These are phyloP conservation scores for Penicillium sp. DNA, from an alignment of 2,329 filamentous ascomycete species.

Conservation along the genomic window DNA sequence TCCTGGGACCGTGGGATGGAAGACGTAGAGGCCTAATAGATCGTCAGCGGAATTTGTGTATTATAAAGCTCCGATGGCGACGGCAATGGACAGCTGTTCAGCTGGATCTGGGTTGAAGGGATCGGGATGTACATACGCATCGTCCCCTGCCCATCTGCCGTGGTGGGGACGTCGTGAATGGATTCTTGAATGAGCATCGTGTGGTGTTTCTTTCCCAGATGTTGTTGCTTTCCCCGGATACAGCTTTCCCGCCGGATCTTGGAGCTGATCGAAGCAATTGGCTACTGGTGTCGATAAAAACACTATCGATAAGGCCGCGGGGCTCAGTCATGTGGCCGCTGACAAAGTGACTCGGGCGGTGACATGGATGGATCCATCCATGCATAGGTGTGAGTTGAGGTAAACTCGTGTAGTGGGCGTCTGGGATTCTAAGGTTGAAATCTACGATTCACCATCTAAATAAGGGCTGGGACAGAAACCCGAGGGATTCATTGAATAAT, in stretches of 20 bases:
- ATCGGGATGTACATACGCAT: conserved; percentile 34
- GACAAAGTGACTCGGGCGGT: conserved; percentile 4
- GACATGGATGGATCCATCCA: conserved; percentile 1
- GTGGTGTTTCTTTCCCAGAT: no score
- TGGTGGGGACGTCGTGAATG: conserved; percentile 38
- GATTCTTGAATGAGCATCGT: conserved; percentile 39
- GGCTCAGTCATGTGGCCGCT: conserved; percentile 25
- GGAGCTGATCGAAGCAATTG: no score
- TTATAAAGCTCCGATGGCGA: background rate
- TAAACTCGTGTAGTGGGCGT: no score
- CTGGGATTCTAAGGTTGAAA: no score
- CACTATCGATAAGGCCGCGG: conserved; percentile 25
- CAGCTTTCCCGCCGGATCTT: no score
- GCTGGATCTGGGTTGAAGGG: background rate
- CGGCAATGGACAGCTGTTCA: background rate
- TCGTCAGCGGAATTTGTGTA: no score
- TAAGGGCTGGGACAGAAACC: conserved; percentile 3
- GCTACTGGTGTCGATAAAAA: background rate
- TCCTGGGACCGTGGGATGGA: conserved; percentile 77
- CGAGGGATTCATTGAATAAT: conserved; percentile 24
- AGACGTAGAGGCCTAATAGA: conserved; percentile 74
- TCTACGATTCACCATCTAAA: no score
- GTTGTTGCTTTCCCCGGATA: background rate
- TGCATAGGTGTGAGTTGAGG: conserved; percentile 2
- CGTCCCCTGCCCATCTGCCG: conserved; percentile 36